Percentiles rank a stretch among this genome's conserved stretches.
These are phyloP conservation scores for Schrenkiella parvula DNA, from an alignment of 345 rosid species.

Conservation along the genomic window DNA sequence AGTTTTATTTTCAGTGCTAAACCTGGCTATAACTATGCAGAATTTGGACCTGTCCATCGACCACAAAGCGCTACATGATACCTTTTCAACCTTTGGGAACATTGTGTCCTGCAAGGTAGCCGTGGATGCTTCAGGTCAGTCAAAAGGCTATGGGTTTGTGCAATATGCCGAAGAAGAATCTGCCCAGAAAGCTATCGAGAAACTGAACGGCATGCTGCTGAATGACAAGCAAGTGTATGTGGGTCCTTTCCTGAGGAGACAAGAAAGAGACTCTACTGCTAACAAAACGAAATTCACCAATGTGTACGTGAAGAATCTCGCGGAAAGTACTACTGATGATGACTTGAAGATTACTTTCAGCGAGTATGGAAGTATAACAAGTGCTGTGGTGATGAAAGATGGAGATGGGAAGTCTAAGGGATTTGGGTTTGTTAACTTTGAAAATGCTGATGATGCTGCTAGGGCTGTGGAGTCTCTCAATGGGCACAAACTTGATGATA, in stretches of 20 bases:
- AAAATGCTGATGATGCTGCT: slow-evolving; percentile 81
- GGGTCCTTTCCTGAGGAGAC: slow-evolving; percentile 87
- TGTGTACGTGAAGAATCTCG: slow-evolving; percentile 80
- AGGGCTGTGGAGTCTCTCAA: slow-evolving; percentile 81
- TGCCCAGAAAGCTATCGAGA: slow-evolving; percentile 79
- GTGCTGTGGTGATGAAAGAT: slow-evolving; percentile 85
- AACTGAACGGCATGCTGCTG: slow-evolving; percentile 85
- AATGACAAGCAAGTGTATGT: slow-evolving; percentile 97
- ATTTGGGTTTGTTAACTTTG: slow-evolving; percentile 94
- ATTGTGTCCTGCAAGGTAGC: slow-evolving; percentile 96
- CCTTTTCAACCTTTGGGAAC: slow-evolving; percentile 75
- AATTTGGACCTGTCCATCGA: slow-evolving; percentile 83
- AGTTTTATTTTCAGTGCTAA: not conserved
- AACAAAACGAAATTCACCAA: slow-evolving; percentile 66
- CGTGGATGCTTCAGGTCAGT: slow-evolving; percentile 77
- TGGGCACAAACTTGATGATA: slow-evolving; percentile 68
- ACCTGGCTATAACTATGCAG: slow-evolving; percentile 38
- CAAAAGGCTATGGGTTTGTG: slow-evolving; percentile 94
- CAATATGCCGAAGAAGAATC: slow-evolving; percentile 80
- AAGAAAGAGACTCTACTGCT: slow-evolving; percentile 62
- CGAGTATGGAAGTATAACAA: slow-evolving; percentile 87
- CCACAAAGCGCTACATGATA: slow-evolving; percentile 89
- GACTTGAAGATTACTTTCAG: slow-evolving; percentile 61
- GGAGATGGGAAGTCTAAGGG: slow-evolving; percentile 78
- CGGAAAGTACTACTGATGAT: slow-evolving; percentile 67